Percentiles rank a stretch among this genome's conserved stretches.
These are phyloP conservation scores for Phytophthora idaei DNA, from an alignment of 352 stramenopile genomes.

Conservation along the genomic window DNA sequence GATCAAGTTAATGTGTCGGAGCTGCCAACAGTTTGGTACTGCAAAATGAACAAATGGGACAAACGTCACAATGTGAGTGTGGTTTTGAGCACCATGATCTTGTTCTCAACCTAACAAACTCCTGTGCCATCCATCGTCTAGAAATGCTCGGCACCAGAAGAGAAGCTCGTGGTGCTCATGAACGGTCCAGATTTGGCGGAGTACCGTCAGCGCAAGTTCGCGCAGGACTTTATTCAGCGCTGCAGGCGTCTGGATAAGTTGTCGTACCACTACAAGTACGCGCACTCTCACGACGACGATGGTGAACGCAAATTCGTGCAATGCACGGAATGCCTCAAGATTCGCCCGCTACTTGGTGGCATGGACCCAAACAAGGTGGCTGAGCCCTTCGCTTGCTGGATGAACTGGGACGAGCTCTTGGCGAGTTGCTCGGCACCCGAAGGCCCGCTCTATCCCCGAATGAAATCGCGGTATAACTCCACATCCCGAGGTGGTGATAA, in stretches of 20 bases:
- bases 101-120: constrained; percentile 4
- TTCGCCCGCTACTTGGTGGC: constrained; percentile 70
- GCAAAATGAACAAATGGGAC: constrained; percentile 89
- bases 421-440: constrained; percentile 81
- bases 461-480: constrained; percentile 9
- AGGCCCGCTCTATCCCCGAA: constrained; percentile 35
- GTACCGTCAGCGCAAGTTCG: constrained; percentile 73
- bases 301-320: constrained; percentile 73
- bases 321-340: constrained; percentile 76
- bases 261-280: constrained; percentile 66
- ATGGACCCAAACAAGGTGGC: constrained; percentile 73
- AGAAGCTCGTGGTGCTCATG: constrained; percentile 72
- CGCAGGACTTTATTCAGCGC: constrained; percentile 66
- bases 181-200: constrained; percentile 66
- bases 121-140: constrained; percentile 15
- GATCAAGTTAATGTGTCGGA: constrained; percentile 81
- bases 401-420: constrained; percentile 85
- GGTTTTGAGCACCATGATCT: neutral
- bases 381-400: constrained; percentile 86
- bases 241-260: constrained; percentile 82
- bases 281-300: constrained; percentile 63
- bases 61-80: constrained; percentile 72
- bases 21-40: constrained; percentile 80
- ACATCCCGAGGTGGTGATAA: neutral
- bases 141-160: constrained; percentile 79